These are phyloP conservation scores for Eucalyptus curtisii DNA, from an alignment of 345 rosid species.

Conservation along the genomic window DNA sequence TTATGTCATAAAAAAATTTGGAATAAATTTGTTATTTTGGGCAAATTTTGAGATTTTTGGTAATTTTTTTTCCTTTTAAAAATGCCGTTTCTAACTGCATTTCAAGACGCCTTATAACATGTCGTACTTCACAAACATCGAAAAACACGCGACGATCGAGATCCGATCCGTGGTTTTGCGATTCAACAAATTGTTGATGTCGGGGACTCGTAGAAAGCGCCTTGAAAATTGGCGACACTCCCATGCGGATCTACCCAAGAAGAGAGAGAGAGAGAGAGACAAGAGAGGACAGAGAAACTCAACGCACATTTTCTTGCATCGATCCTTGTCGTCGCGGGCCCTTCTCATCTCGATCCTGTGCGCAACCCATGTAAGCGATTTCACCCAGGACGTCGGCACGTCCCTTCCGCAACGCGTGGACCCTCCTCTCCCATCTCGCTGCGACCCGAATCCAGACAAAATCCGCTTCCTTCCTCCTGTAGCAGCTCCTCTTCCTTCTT, in stretches of 20 bases:
- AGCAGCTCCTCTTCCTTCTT: background rate
- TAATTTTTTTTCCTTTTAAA: fast-evolving
- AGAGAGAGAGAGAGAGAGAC: background rate
- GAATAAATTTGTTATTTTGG: too few species aligned
- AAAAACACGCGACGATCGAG: fast-evolving
- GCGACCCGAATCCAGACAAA: background rate
- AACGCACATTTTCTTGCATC: background rate
- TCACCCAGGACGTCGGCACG: background rate
- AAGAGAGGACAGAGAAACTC: background rate
- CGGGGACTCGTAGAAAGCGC: background rate
- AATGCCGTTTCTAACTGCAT: fast-evolving
- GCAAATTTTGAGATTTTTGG: fast-evolving
- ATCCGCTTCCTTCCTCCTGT: background rate
- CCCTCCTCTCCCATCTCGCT: background rate
- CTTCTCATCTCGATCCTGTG: background rate
- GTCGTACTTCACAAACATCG: background rate
- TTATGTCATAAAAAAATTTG: too few species aligned
- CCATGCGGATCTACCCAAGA: background rate
- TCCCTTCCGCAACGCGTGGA: background rate
- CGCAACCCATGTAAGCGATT: background rate
- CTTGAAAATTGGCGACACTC: background rate
- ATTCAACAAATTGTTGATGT: background rate
- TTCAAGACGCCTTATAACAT: fast-evolving
- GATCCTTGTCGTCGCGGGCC: background rate
- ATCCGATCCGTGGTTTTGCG: background rate